Percentiles rank a stretch among this genome's conserved stretches.
phyloP scores from a whole-genome alignment of 192 early-diverging fungal genomes.

The Geosiphon pyriformis region DNA sequence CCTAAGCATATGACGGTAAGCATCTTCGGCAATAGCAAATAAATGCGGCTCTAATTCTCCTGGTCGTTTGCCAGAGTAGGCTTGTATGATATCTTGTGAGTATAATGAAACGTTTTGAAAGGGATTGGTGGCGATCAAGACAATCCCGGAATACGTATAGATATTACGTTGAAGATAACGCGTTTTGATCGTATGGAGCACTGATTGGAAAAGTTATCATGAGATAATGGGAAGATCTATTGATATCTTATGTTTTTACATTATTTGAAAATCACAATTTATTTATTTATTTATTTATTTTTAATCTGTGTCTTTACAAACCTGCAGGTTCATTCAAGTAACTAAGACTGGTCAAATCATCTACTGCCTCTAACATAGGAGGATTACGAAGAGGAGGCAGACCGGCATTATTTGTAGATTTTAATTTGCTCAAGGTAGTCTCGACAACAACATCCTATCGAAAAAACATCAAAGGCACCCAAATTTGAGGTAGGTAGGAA shows the following conservation, averaged over 20 bases:
- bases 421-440: conserved; percentile 63
- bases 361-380: conserved; percentile 78
- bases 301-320: too few species aligned
- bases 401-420: conserved; percentile 55
- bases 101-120: conserved; percentile 85
- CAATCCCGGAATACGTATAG: conserved; percentile 99
- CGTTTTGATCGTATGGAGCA: conserved; percentile 86
- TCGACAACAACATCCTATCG: conserved; percentile 67
- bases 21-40: conserved; percentile 98
- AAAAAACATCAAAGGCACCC: conserved; percentile 3
- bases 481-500: neutral
- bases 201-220: conserved; percentile 33
- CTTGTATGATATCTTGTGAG: conserved; percentile 86
- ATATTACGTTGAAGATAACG: conserved; percentile 91
- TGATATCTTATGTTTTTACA: neutral
- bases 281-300: too few species aligned
- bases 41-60: conserved; percentile 96
- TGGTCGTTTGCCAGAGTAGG: conserved; percentile 87
- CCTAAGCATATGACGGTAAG: conserved; percentile 91
- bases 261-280: neutral
- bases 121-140: conserved; percentile 96
- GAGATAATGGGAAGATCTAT: conserved; percentile 8
- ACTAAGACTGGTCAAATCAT: conserved; percentile 91
- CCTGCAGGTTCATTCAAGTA: conserved; percentile 90
- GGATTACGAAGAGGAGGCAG: conserved; percentile 94